Conservation (phyloP, 1,284 basidiomycete genomes). For the Pisolithus thermaeus region DNA sequence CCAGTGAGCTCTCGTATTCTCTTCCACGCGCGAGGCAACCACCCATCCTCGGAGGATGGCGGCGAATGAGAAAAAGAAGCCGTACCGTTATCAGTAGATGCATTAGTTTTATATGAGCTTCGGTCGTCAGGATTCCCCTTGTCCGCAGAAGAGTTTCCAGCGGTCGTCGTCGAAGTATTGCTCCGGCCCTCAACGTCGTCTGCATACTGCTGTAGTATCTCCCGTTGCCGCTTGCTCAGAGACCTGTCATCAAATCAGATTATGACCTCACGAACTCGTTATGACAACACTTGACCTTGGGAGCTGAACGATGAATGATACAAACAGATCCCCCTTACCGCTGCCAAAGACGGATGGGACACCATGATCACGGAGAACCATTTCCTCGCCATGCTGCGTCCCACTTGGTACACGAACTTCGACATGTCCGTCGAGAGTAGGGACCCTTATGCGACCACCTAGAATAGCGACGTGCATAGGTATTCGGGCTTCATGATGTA, state of each 20-base stretch:
- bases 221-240: constrained; percentile 77
- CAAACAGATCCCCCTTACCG: constrained; percentile 84
- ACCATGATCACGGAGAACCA: constrained; percentile 89
- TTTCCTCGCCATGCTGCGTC: constrained; percentile 96
- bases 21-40: constrained; percentile 64
- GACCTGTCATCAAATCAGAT: constrained; percentile 45
- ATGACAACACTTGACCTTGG: constrained; percentile 65
- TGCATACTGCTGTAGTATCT: constrained; percentile 87
- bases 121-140: constrained; percentile 16
- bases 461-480: constrained; percentile 90
- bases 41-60: constrained; percentile 49
- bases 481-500: constrained; percentile 89
- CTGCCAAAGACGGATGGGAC: constrained; percentile 66
- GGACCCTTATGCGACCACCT: constrained; percentile 89
- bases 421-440: constrained; percentile 93
- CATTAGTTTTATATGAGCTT: constrained; percentile 23
- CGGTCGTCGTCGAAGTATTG: constrained; percentile 18
- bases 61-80: constrained; percentile 52
- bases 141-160: constrained; percentile 15
- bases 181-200: constrained; percentile 81
- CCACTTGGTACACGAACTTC: constrained; percentile 91
- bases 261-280: constrained; percentile 12
- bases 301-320: constrained; percentile 84
- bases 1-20: constrained; percentile 63
- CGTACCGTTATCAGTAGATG: constrained; percentile 63